These are phyloP conservation scores for Garcia nutans DNA, from an alignment of 345 rosid species.

Conservation along the genomic window DNA sequence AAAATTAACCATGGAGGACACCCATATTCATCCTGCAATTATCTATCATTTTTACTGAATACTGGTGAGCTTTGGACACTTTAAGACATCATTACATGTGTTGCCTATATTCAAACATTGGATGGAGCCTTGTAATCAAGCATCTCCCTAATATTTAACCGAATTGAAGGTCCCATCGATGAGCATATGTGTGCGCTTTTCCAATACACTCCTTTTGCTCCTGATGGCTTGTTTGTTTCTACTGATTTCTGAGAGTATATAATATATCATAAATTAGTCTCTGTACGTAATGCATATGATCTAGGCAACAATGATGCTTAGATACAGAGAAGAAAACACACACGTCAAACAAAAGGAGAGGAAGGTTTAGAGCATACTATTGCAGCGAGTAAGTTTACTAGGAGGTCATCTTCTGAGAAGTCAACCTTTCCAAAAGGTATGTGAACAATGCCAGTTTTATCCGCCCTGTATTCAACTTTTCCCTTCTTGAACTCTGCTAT, in stretches of 20 bases:
- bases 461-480: conserved; percentile 88
- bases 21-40: conserved; percentile 8
- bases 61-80: conserved; percentile 15
- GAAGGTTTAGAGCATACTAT: conserved; percentile 44
- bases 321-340: not conserved
- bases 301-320: not conserved
- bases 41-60: conserved; percentile 8
- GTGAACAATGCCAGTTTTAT: conserved; percentile 98
- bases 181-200: conserved; percentile 86
- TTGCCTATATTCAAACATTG: conserved; percentile 19
- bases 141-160: conserved; percentile 85
- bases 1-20: not conserved
- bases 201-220: conserved; percentile 99
- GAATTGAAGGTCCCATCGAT: conserved; percentile 95
- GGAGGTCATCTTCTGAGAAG: conserved; percentile 81
- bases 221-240: conserved; percentile 93
- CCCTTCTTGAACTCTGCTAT: conserved; percentile 95
- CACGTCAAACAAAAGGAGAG: not conserved
- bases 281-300: not conserved
- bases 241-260: conserved; percentile 65
- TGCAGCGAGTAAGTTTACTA: conserved; percentile 73
- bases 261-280: not conserved
- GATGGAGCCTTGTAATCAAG: conserved; percentile 70
- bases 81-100: conserved; percentile 39
- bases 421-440: conserved; percentile 78